These are phyloP conservation scores for Juncus inflexus DNA, from an alignment of 176 grass and related monocot genomes.

Conservation along the genomic window DNA sequence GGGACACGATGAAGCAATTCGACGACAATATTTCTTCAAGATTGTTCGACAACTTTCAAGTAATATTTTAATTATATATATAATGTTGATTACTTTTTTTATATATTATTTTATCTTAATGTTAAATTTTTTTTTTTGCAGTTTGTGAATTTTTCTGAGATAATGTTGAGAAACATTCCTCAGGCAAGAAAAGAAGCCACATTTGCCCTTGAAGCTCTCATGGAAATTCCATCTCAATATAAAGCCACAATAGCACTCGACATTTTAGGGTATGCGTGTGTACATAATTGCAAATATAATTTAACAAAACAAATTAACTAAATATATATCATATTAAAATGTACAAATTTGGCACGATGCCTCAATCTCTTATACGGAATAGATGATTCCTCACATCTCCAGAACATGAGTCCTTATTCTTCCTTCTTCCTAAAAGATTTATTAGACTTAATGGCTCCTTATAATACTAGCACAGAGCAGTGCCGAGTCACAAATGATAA, in stretches of 20 bases:
- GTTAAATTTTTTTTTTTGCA: slow-evolving; percentile 20
- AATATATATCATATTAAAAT: neutral
- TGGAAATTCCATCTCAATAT: slow-evolving; percentile 48
- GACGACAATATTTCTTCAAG: slow-evolving; percentile 39
- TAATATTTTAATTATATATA: slow-evolving; percentile 1
- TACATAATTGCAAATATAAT: neutral
- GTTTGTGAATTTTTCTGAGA: slow-evolving; percentile 45
- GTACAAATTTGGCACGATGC: neutral
- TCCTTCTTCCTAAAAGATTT: too few relatives aligned
- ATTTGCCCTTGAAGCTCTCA: slow-evolving; percentile 38
- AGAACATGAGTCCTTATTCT: too few relatives aligned
- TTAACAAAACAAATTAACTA: neutral
- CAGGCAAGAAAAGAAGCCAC: slow-evolving; percentile 22
- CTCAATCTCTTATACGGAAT: too few relatives aligned
- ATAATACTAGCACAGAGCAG: too few relatives aligned
- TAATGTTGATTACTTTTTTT: neutral
- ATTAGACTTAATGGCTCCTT: too few relatives aligned
- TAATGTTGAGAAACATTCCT: slow-evolving; percentile 36
- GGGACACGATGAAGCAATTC: slow-evolving; percentile 48
- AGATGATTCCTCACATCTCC: too few relatives aligned
- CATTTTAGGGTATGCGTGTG: slow-evolving; percentile 31
- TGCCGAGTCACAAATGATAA: too few relatives aligned
- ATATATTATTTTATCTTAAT: neutral
- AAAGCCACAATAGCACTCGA: slow-evolving; percentile 40
- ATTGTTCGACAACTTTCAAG: slow-evolving; percentile 42